Base-by-base conservation (phyloP, 2,329 filamentous ascomycete species). In the Cladosporium austrohemisphaericum region DNA sequence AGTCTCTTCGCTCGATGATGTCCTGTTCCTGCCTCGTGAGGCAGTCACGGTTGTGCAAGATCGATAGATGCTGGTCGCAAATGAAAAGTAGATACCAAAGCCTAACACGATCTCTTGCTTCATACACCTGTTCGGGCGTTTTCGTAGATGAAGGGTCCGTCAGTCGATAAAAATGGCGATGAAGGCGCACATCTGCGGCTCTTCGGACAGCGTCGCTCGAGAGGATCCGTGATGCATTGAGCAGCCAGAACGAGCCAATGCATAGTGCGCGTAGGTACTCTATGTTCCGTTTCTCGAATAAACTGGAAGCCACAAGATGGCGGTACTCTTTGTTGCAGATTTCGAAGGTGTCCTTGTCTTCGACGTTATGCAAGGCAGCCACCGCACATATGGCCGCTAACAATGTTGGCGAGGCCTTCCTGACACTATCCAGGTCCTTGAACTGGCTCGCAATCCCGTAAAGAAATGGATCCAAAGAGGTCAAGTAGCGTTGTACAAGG, bases 11-110 rank as follows among this genome's bases (percentile, higher is more conserved):
- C 41, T 78, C 74, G 31, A 83, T 78, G 0, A 77, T 75, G 11
- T 71, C 65, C 47, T 83, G 78, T 44, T 83, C 79, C 22, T 77
- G 76, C 0, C 56, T 41, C 16, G 82, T 76, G 7, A 81, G 75
- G 0, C 78, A 76, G 1, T 78, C 77, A 2, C 81, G 70, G 2
- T 79, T 78, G 47, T 84, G 83, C 0, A 81, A 67, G 18, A 81
- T 83, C 14, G 78, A 80, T 22, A 84, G 78, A 60, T 85, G 81
- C 53, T 83, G 81, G 57, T 85, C 81, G 57, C 80, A 84, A 1
- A 83, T 79, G 57, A 84, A 85, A 1, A 83, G 65, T 26, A 82
- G 61, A 60, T 82, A 84, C 80, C 80, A 84, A 10, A 84, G 64
- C 16, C 81, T 71, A 3, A 80, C 73, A 28, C 75, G 74, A 50